Evolutionary conservation across 768 basidiomycete genomes (phyloP).

Genomic region (Tylopilus sp.): DNA sequence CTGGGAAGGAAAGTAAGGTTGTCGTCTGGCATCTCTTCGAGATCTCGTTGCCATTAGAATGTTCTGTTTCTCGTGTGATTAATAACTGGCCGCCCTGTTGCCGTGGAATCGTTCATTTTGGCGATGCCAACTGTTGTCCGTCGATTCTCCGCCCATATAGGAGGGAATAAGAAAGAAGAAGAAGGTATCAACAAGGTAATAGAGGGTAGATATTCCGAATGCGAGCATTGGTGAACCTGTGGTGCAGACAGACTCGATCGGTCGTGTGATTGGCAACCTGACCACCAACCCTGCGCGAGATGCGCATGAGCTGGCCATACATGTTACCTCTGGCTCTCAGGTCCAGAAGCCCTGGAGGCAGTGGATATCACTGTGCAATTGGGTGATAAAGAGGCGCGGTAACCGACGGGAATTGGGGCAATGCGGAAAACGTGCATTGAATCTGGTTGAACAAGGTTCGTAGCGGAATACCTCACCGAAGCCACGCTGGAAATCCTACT

Average conservation of each 20-base stretch:
- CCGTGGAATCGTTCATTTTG: slow-evolving; percentile 13
- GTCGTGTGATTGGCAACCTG: background rate
- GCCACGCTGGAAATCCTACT: slow-evolving; percentile 34
- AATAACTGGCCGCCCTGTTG: slow-evolving; percentile 14
- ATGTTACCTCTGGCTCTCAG: slow-evolving; percentile 5
- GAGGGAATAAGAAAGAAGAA: slow-evolving; percentile 1
- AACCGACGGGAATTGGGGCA: slow-evolving; percentile 32
- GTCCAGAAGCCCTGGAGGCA: slow-evolving; percentile 19
- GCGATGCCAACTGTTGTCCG: slow-evolving; percentile 1
- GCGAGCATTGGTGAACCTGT: background rate
- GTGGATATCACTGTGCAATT: slow-evolving; percentile 1
- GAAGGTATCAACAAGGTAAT: no score
- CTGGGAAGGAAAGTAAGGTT: slow-evolving; percentile 1
- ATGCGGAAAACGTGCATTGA: slow-evolving; percentile 30
- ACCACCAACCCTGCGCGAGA: background rate
- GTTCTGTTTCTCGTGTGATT: slow-evolving; percentile 9
- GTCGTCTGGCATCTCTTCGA: background rate
- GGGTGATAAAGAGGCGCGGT: slow-evolving; percentile 27
- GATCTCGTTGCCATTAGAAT: slow-evolving; percentile 12
- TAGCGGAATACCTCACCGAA: slow-evolving; percentile 29
- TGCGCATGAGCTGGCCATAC: background rate
- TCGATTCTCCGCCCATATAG: slow-evolving; percentile 22
- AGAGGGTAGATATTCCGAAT: background rate
- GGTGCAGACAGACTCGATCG: background rate
- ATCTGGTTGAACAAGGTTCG: slow-evolving; percentile 15